Evolutionary conservation across 2,329 filamentous ascomycete species (phyloP), one percentile per base, ranked within the genome.

Genomic region (Magnaporthiopsis rhizophila): DNA sequence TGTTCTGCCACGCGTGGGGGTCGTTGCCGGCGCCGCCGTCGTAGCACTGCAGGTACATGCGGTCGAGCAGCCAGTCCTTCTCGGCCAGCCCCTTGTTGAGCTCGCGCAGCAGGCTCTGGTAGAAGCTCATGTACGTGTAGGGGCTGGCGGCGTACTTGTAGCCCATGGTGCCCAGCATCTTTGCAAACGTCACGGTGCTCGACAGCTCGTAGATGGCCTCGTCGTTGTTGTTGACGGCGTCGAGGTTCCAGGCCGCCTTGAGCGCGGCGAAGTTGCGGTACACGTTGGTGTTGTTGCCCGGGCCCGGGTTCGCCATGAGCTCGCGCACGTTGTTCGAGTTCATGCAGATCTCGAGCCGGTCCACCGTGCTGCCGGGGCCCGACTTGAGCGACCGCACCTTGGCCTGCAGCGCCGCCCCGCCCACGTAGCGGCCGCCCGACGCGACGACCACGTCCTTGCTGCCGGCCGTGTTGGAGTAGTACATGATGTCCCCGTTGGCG

Each of bases 151-250:
- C 77, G 69, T 79, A 80, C 65, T 73, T 74, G 66, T 79, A 79
- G 13, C 78, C 78, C 26, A 76, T 70, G 5, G 66, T 62, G 1
- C 74, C 77, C 3, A 80, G 73, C 76, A 80, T 77, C 65, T 72
- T 70, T 0, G 74, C 78, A 62, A 80, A 80, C 3, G 71, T 64
- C 2, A 78, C 76, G 6, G 78, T 80, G 70, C 76, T 79, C 2
- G 68, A 58, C 3, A 76, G 71, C 64, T 80, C 76, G 67, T 80
- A 80, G 45, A 80, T 69, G 21, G 72, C 72, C 67, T 80, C 78
- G 68, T 80, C 78, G 66, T 80, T 76, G 66, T 80, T 80, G 68
- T 79, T 80, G 63, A 80, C 77, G 7, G 78, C 78, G 64, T 80
- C 78, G 34, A 80, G 74, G 26, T 63, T 69, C 78, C 78, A 80